Base-by-base conservation (phyloP, 2,329 filamentous ascomycete species). In the Phaeosphaeria sp. region DNA sequence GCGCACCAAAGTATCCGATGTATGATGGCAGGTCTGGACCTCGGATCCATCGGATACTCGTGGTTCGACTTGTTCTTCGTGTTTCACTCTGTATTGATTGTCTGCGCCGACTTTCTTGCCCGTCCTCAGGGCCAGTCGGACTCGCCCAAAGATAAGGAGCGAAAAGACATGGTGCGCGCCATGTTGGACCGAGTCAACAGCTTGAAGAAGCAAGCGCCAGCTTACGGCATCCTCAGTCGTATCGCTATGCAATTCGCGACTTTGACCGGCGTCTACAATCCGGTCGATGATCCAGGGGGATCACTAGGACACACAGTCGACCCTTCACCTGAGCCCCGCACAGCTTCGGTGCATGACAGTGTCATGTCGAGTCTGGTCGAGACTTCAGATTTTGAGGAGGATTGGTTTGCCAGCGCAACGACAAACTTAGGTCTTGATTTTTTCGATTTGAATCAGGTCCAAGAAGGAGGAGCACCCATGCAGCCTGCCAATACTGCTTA, bases 71-170 rank as follows among this genome's bases (percentile, higher is more conserved):
- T 69, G 4, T 72, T 67, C 46, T 67, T 71, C 42, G 54, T 72
- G 23, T 69, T 67, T 33, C 67, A 72, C n/a, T 63, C 63, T 1
- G 49, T 72, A 1, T 22, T 72, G 5, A 67, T 72, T 6, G 61
- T 71, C 15, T 72, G 70, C 41, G 63, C 65, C 17, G 68, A 72
- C 48, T 72, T 72, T 23, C 66, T 72, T 25, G 67, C 65, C 3
- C 66, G 69, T 17, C 66, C 68, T 2, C 62, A 53, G 39, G 58
- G 54, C 4, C 62, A 66, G 21, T 43, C 18, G 2, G 66, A 71
- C 22, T 65, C 66, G 7, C 39, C 50, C 2, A 66, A 59, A 41
- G 69, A 72, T 50, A 39, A 46, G 2, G 60, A 67, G 52, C 59
- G 70, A 17, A 72, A 72, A 43, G 52, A 54, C 20, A 63, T 58